Base-by-base conservation (phyloP, 768 basidiomycete species). In the Lentinula sp. region DNA sequence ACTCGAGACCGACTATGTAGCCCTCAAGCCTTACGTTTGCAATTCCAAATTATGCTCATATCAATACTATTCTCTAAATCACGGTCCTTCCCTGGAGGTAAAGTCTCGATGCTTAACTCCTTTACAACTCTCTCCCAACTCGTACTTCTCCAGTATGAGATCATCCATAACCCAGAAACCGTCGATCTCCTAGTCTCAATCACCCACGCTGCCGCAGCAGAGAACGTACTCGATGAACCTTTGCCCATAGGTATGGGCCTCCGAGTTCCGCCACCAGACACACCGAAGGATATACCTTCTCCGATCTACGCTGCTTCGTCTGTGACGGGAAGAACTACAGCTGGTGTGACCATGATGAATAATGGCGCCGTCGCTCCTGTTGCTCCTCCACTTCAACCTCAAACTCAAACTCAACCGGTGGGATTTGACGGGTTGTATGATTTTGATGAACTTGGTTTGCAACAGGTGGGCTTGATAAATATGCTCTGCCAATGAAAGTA, bases 21-120 rank as follows among this genome's bases (percentile, higher is more conserved):
- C 84, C 1, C 78, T 89, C 62, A 87, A 88, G 68, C 89, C 89
- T 1, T 90, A 88, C 66, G 87, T 91, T 28, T 91, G 88, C 68
- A 78, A 81, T 59, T 78, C 77, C 4, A 80, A 80, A 57, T 76
- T 91, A 4, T 91, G 89, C 70, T 74, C 81, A 5, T 91, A 86
- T 68, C 88, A 87, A 66, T 88, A 86, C 65, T 88, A 87, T 67
- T 73, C 78, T 4, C 73, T 86, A 52, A 86, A 85, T 60, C 77
- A 83, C 31, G 88, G 87, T 0, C 82, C 85, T 5, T 87, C 86
- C 8, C 77, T 89, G 18, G 87, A 89, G 76, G 86, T 84, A 65
- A 13, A 74, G 66, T 6, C 57, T 23, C 18, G 3, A 6, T 45
- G 28, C 28, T 34, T 7, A 5, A 39, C 15, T 23, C 21, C 35